Base-by-base conservation (phyloP, 371 early-diverging fungal species). In the Actinomortierella wolfii region DNA sequence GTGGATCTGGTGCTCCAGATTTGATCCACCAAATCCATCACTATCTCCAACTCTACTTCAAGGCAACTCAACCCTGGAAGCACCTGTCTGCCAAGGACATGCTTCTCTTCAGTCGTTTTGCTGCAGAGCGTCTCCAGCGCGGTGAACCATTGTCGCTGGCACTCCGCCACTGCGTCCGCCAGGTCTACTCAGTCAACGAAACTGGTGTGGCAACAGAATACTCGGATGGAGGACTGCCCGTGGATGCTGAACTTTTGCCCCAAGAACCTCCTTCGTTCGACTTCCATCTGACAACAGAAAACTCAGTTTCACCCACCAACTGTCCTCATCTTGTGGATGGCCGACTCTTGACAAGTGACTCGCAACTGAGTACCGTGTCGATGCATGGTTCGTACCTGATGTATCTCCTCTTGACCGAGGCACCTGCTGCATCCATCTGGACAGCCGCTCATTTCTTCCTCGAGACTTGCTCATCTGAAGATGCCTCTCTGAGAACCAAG, bases 111-210 rank as follows among this genome's bases (percentile, higher is more conserved):
- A 80, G 81, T 0, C 80, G 81, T 5, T 83, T 89, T 54, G 62
- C 86, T 20, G 78, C 82, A 14, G 92, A 92, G 54, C 79, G 88
- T 43, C 59, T 91, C 21, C 88, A 90, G 59, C 85, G 90, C 34
- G 91, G 90, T 25, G 83, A 85, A 46, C 66, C 78, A 2, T 61
- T 89, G 7, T 67, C 67, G 48, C 56, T 63, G 34, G 83, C 90
- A 5, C 73, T 87, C 11, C 62, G 56, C 14, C 80, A 84, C 14
- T 69, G 89, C n/a, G 79, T 83, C 46, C 77, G 77, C 29, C 86
- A 88, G 51, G 82, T 85, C 9, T 84, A 84, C 61, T 71, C 78
- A 9, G 77, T 83, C 25, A 66, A 66, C 24, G 26, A 44, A 28
- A 20, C 26, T 40, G 23, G 41, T 6, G 18, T 41, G 23, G 1